Conservation (phyloP, 1,284 basidiomycete genomes). For the Cryptococcus sp. region DNA sequence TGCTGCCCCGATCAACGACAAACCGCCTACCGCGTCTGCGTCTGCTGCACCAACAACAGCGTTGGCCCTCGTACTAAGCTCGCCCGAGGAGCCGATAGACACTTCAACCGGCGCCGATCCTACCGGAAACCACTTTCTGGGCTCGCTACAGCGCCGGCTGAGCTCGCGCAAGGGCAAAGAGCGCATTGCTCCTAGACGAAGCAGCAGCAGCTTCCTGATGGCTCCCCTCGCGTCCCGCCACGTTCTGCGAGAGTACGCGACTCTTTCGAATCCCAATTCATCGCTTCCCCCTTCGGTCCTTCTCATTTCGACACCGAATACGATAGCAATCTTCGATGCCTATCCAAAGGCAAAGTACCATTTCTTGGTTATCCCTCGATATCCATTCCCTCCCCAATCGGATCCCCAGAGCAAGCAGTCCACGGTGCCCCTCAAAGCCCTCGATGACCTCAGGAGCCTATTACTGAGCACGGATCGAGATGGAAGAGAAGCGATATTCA, state of each 20-base stretch:
- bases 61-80: no score
- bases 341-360: slow-evolving; percentile 85
- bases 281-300: slow-evolving; percentile 64
- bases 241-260: slow-evolving; percentile 67
- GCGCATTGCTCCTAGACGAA: neutral
- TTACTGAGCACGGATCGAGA: slow-evolving; percentile 50
- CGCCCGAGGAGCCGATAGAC: no score
- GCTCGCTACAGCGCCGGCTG: neutral
- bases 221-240: slow-evolving; percentile 46
- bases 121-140: no score
- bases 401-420: slow-evolving; percentile 19
- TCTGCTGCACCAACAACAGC: no score
- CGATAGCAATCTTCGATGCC: slow-evolving; percentile 77
- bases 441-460: slow-evolving; percentile 65
- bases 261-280: slow-evolving; percentile 56
- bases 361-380: slow-evolving; percentile 73
- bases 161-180: slow-evolving; percentile 1
- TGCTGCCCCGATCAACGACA: slow-evolving; percentile 3
- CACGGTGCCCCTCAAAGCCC: slow-evolving; percentile 46
- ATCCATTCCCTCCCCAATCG: slow-evolving; percentile 44
- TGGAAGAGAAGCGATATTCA: slow-evolving; percentile 60
- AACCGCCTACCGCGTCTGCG: no score
- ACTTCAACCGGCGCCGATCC: no score
- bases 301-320: slow-evolving; percentile 63
- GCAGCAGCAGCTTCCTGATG: slow-evolving; percentile 3